Conservation (phyloP, 2,329 filamentous ascomycete species). For the Claviceps fusiformis region DNA sequence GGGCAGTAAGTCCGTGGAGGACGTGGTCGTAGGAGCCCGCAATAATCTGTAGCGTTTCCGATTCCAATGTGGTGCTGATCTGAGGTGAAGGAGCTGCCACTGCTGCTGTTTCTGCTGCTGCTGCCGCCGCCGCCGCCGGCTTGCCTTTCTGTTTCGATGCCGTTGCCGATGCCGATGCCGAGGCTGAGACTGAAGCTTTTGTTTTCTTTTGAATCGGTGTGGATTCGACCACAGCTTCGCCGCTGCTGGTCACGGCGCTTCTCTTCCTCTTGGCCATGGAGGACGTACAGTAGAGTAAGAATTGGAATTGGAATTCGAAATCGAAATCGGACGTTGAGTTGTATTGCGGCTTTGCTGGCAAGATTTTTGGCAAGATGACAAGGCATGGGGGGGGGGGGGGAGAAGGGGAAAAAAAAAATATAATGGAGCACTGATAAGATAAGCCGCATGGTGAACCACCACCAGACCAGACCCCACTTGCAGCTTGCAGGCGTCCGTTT, state of each 20-base stretch:
- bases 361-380: no score
- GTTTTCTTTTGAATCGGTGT: constrained; percentile 21
- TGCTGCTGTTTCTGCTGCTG: constrained; percentile 6
- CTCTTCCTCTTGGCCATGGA: constrained; percentile 37
- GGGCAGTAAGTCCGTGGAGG: constrained; percentile 79
- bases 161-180: not conserved
- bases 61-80: not conserved
- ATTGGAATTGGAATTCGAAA: no score
- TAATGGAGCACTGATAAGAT: constrained; percentile 5
- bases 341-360: no score
- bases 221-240: constrained; percentile 12
- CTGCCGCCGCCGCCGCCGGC: constrained; percentile 6
- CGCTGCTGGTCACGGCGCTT: constrained; percentile 18
- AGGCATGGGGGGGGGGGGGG: no score
- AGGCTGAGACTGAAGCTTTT: constrained; percentile 8
- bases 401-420: not conserved
- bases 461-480: no score
- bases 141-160: constrained; percentile 2
- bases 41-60: constrained; percentile 68
- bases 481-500: no score
- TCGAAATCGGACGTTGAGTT: no score
- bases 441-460: not conserved
- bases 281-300: no score
- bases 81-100: not conserved
- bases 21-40: constrained; percentile 89